Evolutionary conservation across 2,329 filamentous ascomycete genomes (phyloP).

Genomic region (Penicillium sp.): DNA sequence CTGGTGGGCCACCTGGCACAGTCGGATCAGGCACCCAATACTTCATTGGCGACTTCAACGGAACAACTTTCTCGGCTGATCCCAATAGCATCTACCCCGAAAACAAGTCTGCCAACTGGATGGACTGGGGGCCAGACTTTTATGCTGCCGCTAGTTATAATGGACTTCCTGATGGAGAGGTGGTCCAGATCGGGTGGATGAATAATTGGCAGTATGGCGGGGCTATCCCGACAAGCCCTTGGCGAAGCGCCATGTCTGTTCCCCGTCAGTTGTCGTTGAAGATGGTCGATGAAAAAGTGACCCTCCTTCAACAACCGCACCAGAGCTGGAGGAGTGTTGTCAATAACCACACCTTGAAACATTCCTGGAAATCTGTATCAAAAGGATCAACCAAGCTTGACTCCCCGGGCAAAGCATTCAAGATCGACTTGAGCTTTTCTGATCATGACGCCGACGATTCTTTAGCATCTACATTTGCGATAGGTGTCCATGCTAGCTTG

Average conservation of each 20-base stretch:
- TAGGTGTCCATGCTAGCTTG: constrained; percentile 18
- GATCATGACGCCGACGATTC: background rate
- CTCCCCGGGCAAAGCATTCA: constrained; percentile 18
- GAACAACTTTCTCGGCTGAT: constrained; percentile 25
- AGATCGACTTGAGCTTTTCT: constrained; percentile 22
- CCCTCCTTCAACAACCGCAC: constrained; percentile 18
- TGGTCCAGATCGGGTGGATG: constrained; percentile 28
- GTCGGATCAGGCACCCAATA: constrained; percentile 32
- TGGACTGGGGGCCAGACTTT: constrained; percentile 32
- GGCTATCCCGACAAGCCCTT: constrained; percentile 24
- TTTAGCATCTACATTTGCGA: constrained; percentile 18
- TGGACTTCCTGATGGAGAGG: constrained; percentile 19
- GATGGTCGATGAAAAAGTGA: constrained; percentile 13
- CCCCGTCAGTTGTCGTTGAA: constrained; percentile 24
- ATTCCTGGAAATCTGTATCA: constrained; percentile 6
- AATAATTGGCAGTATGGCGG: constrained; percentile 32
- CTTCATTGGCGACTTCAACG: constrained; percentile 30
- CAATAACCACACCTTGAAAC: background rate
- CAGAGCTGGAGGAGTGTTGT: constrained; percentile 9
- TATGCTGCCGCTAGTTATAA: constrained; percentile 27
- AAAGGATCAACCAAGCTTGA: constrained; percentile 16
- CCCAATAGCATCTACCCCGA: constrained; percentile 10
- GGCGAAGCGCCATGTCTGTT: constrained; percentile 30
- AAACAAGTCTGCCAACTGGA: constrained; percentile 26
- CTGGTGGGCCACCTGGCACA: constrained; percentile 29